phyloP scores from a whole-genome alignment of 2,329 filamentous ascomycete species.

The Fusarium buharicum region DNA sequence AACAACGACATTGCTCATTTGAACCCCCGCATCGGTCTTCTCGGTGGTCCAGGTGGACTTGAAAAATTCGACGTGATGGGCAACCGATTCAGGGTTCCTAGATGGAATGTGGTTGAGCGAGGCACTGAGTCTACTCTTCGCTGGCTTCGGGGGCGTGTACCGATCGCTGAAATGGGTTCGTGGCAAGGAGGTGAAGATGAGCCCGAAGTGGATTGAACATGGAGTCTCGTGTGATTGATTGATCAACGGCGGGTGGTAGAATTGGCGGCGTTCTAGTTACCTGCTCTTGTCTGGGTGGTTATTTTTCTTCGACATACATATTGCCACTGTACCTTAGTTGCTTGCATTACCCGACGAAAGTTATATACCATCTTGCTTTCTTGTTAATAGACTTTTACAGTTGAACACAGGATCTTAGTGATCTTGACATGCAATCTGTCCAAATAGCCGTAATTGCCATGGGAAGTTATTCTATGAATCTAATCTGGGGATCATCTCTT shows the following conservation, averaged over 20 bases:
- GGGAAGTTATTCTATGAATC: no score
- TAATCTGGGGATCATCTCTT: no score
- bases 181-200: slow-evolving; percentile 62
- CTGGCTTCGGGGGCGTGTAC: slow-evolving; percentile 82
- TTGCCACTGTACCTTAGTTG: slow-evolving; percentile 17
- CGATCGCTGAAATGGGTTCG: slow-evolving; percentile 67
- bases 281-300: slow-evolving; percentile 3
- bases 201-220: slow-evolving; percentile 39
- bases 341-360: slow-evolving; percentile 21
- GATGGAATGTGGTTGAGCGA: slow-evolving; percentile 83
- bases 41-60: slow-evolving; percentile 70
- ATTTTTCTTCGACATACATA: slow-evolving; percentile 28
- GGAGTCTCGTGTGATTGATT: slow-evolving; percentile 12
- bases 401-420: not conserved
- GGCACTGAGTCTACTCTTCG: slow-evolving; percentile 86
- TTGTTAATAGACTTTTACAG: slow-evolving; percentile 3
- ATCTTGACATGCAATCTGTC: no score
- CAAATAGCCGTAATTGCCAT: no score
- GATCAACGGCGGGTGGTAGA: not conserved
- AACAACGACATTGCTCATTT: slow-evolving; percentile 89
- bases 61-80: slow-evolving; percentile 80
- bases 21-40: slow-evolving; percentile 81
- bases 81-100: slow-evolving; percentile 88
- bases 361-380: slow-evolving; percentile 33
- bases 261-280: slow-evolving; percentile 1